These are phyloP conservation scores for Zhuliangozyma parablackwelliae DNA, from an alignment of 1,139 yeast species.

Conservation along the genomic window DNA sequence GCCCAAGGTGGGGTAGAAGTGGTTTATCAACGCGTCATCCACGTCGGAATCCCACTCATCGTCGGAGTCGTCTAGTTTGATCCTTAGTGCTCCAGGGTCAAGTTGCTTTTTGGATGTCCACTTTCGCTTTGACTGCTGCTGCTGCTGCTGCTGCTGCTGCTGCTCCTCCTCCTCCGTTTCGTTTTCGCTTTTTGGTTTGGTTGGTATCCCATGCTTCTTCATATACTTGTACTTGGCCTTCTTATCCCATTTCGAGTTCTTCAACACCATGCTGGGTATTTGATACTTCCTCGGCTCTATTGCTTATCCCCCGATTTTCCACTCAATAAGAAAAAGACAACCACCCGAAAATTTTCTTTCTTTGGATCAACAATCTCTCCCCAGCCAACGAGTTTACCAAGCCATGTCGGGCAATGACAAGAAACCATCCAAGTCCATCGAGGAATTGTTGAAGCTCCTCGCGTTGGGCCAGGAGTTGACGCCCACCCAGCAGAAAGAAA, in stretches of 20 bases:
- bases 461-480: conserved; percentile 53
- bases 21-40: conserved; percentile 39
- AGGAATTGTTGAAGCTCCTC: conserved; percentile 46
- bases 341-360: too few species aligned
- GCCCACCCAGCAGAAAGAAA: conserved; percentile 54
- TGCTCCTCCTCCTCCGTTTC: neutral
- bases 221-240: conserved; percentile 38
- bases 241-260: conserved; percentile 44
- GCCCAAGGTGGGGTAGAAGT: conserved; percentile 40
- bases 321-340: too few species aligned
- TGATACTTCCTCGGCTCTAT: neutral
- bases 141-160: neutral
- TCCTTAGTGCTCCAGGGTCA: conserved; percentile 8
- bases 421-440: conserved; percentile 24
- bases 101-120: conserved; percentile 32
- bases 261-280: conserved; percentile 30
- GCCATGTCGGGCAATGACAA: conserved; percentile 7
- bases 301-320: too few species aligned
- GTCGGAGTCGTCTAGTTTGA: conserved; percentile 29
- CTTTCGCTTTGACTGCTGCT: conserved; percentile 13
- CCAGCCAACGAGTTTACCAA: neutral
- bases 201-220: conserved; percentile 36
- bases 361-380: neutral
- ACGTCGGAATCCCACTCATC: conserved; percentile 43
- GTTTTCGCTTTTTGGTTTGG: conserved; percentile 7